phyloP scores from a whole-genome alignment of 2,329 filamentous ascomycete species.

The Cercospora janseana region DNA sequence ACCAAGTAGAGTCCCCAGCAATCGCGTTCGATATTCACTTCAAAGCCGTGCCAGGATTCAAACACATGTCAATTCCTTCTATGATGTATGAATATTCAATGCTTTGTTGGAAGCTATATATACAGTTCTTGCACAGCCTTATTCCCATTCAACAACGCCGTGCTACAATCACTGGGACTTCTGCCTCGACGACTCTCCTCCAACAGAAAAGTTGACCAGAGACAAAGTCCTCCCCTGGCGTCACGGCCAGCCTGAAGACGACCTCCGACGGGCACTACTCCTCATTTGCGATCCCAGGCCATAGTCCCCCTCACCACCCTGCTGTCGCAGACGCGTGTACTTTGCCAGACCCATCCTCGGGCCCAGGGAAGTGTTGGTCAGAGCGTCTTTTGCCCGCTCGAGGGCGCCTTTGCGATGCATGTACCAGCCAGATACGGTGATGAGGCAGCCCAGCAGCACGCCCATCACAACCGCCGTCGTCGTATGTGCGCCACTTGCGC shows the following conservation, averaged over 20 bases:
- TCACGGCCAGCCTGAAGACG: conserved; percentile 1
- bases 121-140: too few relatives aligned
- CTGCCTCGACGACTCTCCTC: neutral
- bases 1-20: too few relatives aligned
- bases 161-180: too few relatives aligned
- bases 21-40: too few relatives aligned
- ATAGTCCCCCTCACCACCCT: neutral
- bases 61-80: too few relatives aligned
- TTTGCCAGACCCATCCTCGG: conserved; percentile 8
- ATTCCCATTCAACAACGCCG: too few relatives aligned
- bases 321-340: conserved; percentile 12
- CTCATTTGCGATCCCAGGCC: neutral
- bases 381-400: neutral
- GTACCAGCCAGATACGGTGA: neutral
- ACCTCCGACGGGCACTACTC: neutral
- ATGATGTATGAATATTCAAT: too few relatives aligned
- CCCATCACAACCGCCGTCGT: conserved; percentile 4
- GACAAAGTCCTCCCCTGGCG: neutral
- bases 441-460: neutral
- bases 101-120: too few relatives aligned
- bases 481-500: neutral
- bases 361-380: conserved; percentile 7
- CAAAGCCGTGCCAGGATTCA: too few relatives aligned
- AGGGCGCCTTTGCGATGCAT: neutral
- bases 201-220: neutral